phyloP scores from a whole-genome alignment of 495 filamentous ascomycete species.

The Penicillium roqueforti region DNA sequence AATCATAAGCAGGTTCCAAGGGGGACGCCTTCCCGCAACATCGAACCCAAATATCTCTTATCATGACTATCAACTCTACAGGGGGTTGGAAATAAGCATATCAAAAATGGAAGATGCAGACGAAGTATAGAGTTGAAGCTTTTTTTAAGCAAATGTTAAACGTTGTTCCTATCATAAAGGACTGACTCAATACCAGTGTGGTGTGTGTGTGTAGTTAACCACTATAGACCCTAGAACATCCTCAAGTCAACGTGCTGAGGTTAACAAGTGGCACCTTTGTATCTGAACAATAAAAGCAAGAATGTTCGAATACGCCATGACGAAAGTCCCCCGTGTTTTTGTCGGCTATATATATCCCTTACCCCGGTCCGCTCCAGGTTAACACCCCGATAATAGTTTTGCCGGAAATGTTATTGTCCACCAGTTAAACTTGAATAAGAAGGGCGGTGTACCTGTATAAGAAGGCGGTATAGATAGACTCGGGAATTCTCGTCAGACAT shows the following conservation, averaged over 20 bases:
- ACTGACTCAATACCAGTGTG: not conserved
- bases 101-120: not conserved
- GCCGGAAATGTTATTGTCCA: too few relatives aligned
- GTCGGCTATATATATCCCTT: constrained; percentile 12
- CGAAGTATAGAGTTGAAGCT: not conserved
- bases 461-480: constrained; percentile 2
- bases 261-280: not conserved
- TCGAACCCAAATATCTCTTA: constrained; percentile 10
- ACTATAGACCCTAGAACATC: not conserved
- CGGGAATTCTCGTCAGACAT: not conserved
- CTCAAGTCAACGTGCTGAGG: not conserved
- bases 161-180: not conserved
- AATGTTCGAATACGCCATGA: not conserved
- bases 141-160: not conserved
- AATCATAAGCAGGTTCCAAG: too few relatives aligned
- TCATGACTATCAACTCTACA: not conserved
- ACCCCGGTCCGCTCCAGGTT: too few relatives aligned
- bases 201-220: not conserved
- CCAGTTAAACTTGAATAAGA: too few relatives aligned
- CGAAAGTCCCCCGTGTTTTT: not conserved
- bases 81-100: not conserved
- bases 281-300: not conserved
- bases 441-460: too few relatives aligned
- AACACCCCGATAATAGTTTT: too few relatives aligned
- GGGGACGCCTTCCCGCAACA: constrained; percentile 22